Evolutionary conservation across 768 basidiomycete genomes (phyloP).

Genomic region (Tulasnella sp.): DNA sequence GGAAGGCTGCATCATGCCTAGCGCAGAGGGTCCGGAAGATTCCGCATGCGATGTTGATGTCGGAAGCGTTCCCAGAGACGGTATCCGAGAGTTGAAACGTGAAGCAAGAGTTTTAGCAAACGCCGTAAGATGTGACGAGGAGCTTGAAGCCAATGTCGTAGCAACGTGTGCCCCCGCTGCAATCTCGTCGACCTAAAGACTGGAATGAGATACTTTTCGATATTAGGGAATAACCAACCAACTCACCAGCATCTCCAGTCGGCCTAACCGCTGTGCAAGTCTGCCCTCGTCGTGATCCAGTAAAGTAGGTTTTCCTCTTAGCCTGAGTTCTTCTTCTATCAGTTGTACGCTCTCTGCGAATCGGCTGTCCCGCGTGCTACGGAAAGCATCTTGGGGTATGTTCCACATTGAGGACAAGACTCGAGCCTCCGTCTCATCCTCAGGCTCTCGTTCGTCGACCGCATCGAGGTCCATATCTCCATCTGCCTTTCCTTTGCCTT

Average conservation of each 20-base stretch:
- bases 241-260: slow-evolving; percentile 21
- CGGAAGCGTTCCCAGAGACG: neutral
- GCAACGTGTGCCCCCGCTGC: slow-evolving; percentile 16
- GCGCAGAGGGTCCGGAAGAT: slow-evolving; percentile 4
- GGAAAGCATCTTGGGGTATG: slow-evolving; percentile 17
- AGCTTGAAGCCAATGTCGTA: slow-evolving; percentile 4
- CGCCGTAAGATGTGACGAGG: slow-evolving; percentile 14
- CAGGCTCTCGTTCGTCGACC: neutral
- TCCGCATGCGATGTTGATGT: slow-evolving; percentile 9
- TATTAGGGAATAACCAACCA: neutral
- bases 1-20: neutral
- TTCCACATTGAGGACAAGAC: slow-evolving; percentile 16
- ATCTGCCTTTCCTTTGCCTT: slow-evolving; percentile 17
- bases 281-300: slow-evolving; percentile 13
- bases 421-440: slow-evolving; percentile 16
- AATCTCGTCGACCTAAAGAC: slow-evolving; percentile 17
- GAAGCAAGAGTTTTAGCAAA: slow-evolving; percentile 21
- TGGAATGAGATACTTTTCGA: neutral
- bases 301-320: neutral
- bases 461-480: neutral
- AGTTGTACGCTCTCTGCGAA: slow-evolving; percentile 13
- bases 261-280: neutral
- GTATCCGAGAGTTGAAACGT: slow-evolving; percentile 21
- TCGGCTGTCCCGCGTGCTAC: neutral
- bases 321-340: slow-evolving; percentile 8